Evolutionary conservation across 2,329 filamentous ascomycete genomes (phyloP), one percentile per base, ranked within the genome.

Genomic region (Seiridium cupressi): DNA sequence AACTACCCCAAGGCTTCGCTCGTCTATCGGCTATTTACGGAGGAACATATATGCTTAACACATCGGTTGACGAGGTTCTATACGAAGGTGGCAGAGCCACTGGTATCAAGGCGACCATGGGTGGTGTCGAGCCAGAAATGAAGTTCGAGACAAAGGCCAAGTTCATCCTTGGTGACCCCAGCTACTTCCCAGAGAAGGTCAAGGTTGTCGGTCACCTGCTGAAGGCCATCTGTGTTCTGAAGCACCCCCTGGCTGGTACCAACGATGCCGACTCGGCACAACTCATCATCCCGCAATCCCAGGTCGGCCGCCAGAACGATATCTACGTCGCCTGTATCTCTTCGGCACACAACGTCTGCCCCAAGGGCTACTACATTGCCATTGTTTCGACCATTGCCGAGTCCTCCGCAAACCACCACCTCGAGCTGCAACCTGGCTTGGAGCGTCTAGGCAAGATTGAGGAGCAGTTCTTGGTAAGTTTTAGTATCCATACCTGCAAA

Each of bases 1-100:
- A 99, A 81, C 89, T 99, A 60, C 96, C 95, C 42, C 95, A 99
- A 79, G 94, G 94, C 62, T 99, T 99, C 72, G 95, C 95, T 64
- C 93, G 95, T 76, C 86, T 99, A 58, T 97, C 93, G 46, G 95
- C 95, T 76, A 98, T 99, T 78, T 98, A 99, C 74, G 95, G 95
- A 66, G 95, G 95, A 69, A 99, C 95, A 55, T 99, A 99, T 81
- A 99, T 99, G 93, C 89, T 99, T 72, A 98, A 98, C 84, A 96
- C 95, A 68, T 88, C 88, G 68, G 85, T 99, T 59, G 91, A 98
- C 65, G 95, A 99, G 81, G 81, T 99, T 66, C 77, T 90, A 63
- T 96, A 95, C 74, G 92, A 96, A 61, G 86, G 82, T 59, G 86
- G 84, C 73, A 97, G 96, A 83, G 91, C 94, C n/a, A 84, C 87